Evolutionary conservation across 306 rosid species (phyloP).

Genomic region (Glycine tomentella): DNA sequence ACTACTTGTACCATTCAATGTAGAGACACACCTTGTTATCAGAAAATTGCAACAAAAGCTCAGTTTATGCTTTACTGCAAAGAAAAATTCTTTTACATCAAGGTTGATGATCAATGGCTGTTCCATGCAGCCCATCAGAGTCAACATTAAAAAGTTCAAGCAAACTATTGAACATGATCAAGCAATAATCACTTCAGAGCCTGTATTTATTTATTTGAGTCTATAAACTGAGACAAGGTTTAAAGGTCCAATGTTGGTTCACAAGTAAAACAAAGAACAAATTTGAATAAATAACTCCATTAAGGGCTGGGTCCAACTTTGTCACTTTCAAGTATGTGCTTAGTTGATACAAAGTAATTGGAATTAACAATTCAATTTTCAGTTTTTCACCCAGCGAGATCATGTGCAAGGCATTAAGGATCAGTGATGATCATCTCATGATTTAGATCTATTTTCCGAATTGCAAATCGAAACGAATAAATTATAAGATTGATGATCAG

Average conservation of each 20-base stretch:
- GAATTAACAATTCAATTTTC: neutral
- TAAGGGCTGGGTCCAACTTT: neutral
- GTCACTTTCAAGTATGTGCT: neutral
- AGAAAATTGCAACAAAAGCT: neutral
- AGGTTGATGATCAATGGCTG: neutral
- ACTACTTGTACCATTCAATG: neutral
- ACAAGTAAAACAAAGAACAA: slow-evolving; percentile 18
- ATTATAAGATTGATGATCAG: neutral
- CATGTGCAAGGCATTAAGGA: no score
- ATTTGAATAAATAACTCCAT: neutral
- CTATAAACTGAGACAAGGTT: neutral
- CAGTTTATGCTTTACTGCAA: neutral
- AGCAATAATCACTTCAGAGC: neutral
- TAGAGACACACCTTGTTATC: neutral
- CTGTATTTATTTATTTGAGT: neutral
- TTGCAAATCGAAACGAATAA: neutral
- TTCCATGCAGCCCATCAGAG: slow-evolving; percentile 12
- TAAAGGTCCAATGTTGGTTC: neutral
- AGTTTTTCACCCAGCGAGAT: neutral
- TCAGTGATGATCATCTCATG: neutral
- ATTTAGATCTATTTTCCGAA: neutral
- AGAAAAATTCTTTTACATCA: slow-evolving; percentile 23
- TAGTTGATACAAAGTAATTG: neutral
- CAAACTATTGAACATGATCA: neutral
- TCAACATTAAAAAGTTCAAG: slow-evolving; percentile 26